Percentiles rank a stretch among this genome's conserved stretches.
These are phyloP conservation scores for Phaffomyces antillensis DNA, from an alignment of 805 yeast genomes.

Conservation along the genomic window DNA sequence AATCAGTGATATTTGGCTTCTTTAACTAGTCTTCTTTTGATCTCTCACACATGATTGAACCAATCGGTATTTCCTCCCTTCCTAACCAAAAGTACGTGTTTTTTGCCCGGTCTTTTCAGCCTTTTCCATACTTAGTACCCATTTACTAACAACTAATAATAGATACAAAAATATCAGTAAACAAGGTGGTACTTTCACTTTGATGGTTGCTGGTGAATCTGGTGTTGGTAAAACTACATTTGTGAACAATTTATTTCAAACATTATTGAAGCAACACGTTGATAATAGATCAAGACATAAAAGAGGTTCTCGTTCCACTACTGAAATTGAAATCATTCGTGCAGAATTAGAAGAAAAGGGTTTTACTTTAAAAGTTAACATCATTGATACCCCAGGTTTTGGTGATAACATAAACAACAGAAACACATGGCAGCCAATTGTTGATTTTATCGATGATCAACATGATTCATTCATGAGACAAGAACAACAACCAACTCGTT, in stretches of 20 bases:
- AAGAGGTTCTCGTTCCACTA: constrained; percentile 59
- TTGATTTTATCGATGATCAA: constrained; percentile 88
- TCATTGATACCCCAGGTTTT: constrained; percentile 91
- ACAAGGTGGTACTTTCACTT: constrained; percentile 67
- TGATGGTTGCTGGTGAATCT: constrained; percentile 87
- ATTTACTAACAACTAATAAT: neutral
- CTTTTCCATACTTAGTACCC: neutral
- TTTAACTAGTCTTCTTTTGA: neutral
- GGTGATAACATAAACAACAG: constrained; percentile 86
- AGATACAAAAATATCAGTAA: constrained; percentile 71
- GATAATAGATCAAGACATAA: constrained; percentile 37
- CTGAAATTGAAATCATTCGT: constrained; percentile 69
- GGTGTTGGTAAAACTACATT: constrained; percentile 93
- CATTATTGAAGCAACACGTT: constrained; percentile 52
- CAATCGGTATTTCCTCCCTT: constrained; percentile 24
- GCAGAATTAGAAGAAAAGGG: constrained; percentile 83
- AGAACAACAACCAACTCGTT: constrained; percentile 84
- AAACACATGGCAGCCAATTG: constrained; percentile 79
- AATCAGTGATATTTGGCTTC: no score
- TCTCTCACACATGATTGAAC: constrained; percentile 18
- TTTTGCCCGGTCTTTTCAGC: neutral
- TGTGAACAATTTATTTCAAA: constrained; percentile 77
- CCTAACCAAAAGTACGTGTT: constrained; percentile 26
- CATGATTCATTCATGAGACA: constrained; percentile 84
- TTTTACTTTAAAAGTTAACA: constrained; percentile 66